These are phyloP conservation scores for Tetraselmis chui DNA, from an alignment of 139 green algal genomes.

Conservation along the genomic window DNA sequence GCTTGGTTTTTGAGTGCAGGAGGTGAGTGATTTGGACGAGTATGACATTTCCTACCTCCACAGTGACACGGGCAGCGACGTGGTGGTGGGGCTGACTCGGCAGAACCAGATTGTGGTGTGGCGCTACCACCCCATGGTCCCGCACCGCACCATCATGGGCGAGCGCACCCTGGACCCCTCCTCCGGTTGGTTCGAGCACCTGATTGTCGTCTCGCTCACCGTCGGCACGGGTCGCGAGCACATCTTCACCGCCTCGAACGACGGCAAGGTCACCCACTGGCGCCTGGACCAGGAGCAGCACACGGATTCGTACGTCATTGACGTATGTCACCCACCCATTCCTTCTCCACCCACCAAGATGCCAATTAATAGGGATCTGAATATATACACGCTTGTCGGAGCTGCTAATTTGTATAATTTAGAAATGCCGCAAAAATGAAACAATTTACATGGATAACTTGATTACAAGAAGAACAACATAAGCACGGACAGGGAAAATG, in stretches of 20 bases:
- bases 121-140: constrained; percentile 46
- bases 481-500: no score
- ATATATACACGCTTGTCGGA: no score
- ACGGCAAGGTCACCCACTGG: constrained; percentile 43
- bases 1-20: no score
- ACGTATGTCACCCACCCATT: constrained; percentile 7
- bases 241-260: constrained; percentile 32
- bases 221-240: constrained; percentile 7
- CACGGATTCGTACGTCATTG: constrained; percentile 44
- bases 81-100: constrained; percentile 46
- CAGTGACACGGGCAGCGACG: constrained; percentile 39
- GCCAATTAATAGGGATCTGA: constrained; percentile 7
- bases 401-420: no score
- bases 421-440: no score
- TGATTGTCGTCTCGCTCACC: constrained; percentile 33
- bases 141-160: constrained; percentile 34
- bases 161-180: not conserved
- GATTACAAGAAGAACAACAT: no score
- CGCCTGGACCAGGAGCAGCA: constrained; percentile 59
- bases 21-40: not conserved
- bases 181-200: constrained; percentile 41
- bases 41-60: constrained; percentile 30
- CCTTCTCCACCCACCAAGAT: no score
- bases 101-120: constrained; percentile 52
- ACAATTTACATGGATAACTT: no score